Base-by-base conservation (phyloP, 2,329 filamentous ascomycete species). In the Arthrocladium fulminans region DNA sequence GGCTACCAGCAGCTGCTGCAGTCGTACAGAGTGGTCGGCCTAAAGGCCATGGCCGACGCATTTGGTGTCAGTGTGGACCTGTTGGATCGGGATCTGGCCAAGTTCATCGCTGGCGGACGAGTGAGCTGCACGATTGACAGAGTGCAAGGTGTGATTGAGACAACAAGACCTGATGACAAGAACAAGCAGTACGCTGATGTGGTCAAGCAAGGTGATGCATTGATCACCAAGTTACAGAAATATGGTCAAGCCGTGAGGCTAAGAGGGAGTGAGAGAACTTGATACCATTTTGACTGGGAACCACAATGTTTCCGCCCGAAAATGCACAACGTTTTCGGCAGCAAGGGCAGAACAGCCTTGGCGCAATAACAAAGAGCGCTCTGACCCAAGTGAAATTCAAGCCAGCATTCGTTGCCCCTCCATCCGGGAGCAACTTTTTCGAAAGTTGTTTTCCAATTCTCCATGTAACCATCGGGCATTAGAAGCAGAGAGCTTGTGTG, bases 101-200 rank as follows among this genome's bases (percentile, higher is more conserved):
- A 88, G 63, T 98, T 98, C 71, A 97, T 98, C 62, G 92, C 92
- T 13, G 88, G 83, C 55, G 88, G 90, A 64, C 84, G 90, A 59
- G 90, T 98, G 62, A 83, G 89, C 45, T 97, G 92, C 76, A 97
- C 89, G 20, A 97, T 98, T 60, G 92, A 98, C 70, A 86, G 92
- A 47, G 92, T 98, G 56, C 87, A 89, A 51, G 92, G 90, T 57
- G 86, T 97, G 59, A 97, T 98, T 61, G 92, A 97, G 77, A 98
- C 92, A 38, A 96, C 96, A 73, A 80, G 92, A 47, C 89, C 90
- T 7, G 92, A 97, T 65, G 89, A 95, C 73, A 98, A 98, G 82
- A 97, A 97, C 77, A 96, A 95, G 78, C 92, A 98, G 73, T 98
- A 98, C 70, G 86, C 89, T 60, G 92, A 98, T 61, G 88, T 97